Conservation (phyloP, 768 basidiomycete genomes). For the Dioszegia hungarica region DNA sequence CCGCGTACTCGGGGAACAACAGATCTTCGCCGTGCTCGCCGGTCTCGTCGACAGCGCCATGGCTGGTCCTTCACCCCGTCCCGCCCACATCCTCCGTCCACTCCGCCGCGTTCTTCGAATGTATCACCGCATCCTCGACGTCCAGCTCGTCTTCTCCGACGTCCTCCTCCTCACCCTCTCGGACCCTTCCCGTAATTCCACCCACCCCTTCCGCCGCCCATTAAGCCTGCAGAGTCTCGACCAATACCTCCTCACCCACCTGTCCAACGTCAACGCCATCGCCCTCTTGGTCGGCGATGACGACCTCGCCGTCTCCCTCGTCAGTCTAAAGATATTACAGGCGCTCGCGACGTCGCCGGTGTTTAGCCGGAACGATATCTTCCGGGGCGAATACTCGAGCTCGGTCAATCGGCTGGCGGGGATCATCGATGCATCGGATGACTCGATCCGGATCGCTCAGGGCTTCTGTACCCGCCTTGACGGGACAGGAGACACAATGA, state of each 20-base stretch:
- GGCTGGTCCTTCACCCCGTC: conserved; percentile 57
- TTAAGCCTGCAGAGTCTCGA: conserved; percentile 29
- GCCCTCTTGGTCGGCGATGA: conserved; percentile 69
- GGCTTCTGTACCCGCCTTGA: conserved; percentile 69
- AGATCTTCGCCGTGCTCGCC: conserved; percentile 68
- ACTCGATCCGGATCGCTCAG: conserved; percentile 76
- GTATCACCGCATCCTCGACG: conserved; percentile 70
- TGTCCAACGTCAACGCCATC: conserved; percentile 69
- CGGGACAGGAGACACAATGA: conserved; percentile 63
- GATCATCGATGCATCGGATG: conserved; percentile 70
- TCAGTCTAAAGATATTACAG: conserved; percentile 70
- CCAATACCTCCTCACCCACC: conserved; percentile 39
- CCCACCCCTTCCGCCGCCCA: conserved; percentile 44
- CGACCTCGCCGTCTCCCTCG: conserved; percentile 66
- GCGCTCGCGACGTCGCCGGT: conserved; percentile 62
- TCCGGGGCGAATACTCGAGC: conserved; percentile 45
- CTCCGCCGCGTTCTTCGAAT: conserved; percentile 78
- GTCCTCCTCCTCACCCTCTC: conserved; percentile 72
- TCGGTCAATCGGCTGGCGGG: conserved; percentile 66
- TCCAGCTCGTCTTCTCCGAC: conserved; percentile 85
- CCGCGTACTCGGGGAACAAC: conserved; percentile 66
- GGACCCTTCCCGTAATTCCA: conserved; percentile 55
- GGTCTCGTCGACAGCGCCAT: conserved; percentile 76
- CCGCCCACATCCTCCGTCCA: conserved; percentile 59
- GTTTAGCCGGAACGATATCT: conserved; percentile 52